Percentiles rank a stretch among this genome's conserved stretches.
These are phyloP conservation scores for Podospora tetraspora DNA, from an alignment of 495 filamentous ascomycete species.

Conservation along the genomic window DNA sequence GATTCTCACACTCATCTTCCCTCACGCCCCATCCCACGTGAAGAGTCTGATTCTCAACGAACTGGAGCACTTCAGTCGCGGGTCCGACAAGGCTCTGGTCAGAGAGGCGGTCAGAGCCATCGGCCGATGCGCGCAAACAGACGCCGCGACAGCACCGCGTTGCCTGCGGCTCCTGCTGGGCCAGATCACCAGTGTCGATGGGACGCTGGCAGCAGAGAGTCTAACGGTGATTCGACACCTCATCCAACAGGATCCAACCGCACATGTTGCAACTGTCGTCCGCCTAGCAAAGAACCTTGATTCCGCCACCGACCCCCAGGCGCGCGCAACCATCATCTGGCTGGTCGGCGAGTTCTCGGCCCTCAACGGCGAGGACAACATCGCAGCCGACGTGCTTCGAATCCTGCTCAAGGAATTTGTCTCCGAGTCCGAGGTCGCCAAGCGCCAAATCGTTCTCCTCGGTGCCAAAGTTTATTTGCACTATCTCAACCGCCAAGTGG, in stretches of 20 bases:
- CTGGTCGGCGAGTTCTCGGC: slow-evolving; percentile 92
- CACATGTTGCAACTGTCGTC: slow-evolving; percentile 73
- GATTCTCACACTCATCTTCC: slow-evolving; percentile 81
- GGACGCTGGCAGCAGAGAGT: slow-evolving; percentile 81
- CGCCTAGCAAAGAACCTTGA: slow-evolving; percentile 90
- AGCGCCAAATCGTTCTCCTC: slow-evolving; percentile 84
- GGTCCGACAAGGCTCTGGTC: slow-evolving; percentile 69
- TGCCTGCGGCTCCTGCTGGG: slow-evolving; percentile 77
- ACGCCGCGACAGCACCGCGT: slow-evolving; percentile 60
- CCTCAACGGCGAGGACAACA: slow-evolving; percentile 69
- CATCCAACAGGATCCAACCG: slow-evolving; percentile 80
- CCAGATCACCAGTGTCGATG: slow-evolving; percentile 79
- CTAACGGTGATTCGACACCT: slow-evolving; percentile 91
- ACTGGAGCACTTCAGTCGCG: slow-evolving; percentile 83
- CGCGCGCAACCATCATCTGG: slow-evolving; percentile 92
- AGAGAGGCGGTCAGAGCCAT: slow-evolving; percentile 86
- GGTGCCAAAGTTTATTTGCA: slow-evolving; percentile 94
- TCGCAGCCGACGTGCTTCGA: slow-evolving; percentile 89
- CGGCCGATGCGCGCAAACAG: slow-evolving; percentile 82
- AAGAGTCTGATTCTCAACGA: slow-evolving; percentile 86
- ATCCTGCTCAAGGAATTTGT: slow-evolving; percentile 79
- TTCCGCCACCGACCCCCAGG: slow-evolving; percentile 72
- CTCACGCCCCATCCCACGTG: slow-evolving; percentile 64
- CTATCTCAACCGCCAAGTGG: slow-evolving; percentile 60
- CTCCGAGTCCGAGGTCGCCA: slow-evolving; percentile 76